Evolutionary conservation across 1,284 basidiomycete species (phyloP), one percentile per base, ranked within the genome.

Genomic region (Rhizoctonia solani): DNA sequence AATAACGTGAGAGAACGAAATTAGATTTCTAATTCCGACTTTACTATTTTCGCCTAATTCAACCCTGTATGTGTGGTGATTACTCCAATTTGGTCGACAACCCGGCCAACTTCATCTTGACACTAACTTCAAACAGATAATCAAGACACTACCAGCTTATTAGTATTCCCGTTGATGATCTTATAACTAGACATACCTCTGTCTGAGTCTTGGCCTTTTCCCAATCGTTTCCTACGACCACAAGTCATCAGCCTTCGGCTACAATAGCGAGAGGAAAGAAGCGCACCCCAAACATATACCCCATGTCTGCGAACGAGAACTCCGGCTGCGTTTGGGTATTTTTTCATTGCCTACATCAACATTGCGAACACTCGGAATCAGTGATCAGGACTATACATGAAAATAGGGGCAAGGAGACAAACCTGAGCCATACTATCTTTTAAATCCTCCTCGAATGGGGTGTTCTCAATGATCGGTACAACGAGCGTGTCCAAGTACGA

Each of bases 121-220:
- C 89, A 23, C 86, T 87, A 58, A 93, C 86, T 75, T 94, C 92
- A 72, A 93, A 92, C 11, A 93, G 80, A 75, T 93, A 93, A 75
- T 94, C 92, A 42, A 93, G 81, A 75, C 92, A 94, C 85, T 90
- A 34, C 32, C 32, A 34, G 4, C 32, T 34, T 11, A 34, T 34
- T 34, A 34, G 63, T 11, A 44, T 49, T 25, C 13, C 52, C 52
- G 27, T 44, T 47, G 41, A 25, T 55, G 54, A 42, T 32, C 19
- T 56, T 14, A 42, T n/a, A 34, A 47, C 46, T 44, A 29, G 23
- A 27, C 19, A 41, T 58, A 84, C 86, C 80, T 92, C 90, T 1
- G 90, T 86, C 74, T 93, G 91, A 0, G 89, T 90, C 78, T 93
- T 93, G n/a, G 92, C 91, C 74, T 88, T 90, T 75, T 92, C 85